phyloP scores from a whole-genome alignment of 768 basidiomycete species.

The Amanita rubescens region DNA sequence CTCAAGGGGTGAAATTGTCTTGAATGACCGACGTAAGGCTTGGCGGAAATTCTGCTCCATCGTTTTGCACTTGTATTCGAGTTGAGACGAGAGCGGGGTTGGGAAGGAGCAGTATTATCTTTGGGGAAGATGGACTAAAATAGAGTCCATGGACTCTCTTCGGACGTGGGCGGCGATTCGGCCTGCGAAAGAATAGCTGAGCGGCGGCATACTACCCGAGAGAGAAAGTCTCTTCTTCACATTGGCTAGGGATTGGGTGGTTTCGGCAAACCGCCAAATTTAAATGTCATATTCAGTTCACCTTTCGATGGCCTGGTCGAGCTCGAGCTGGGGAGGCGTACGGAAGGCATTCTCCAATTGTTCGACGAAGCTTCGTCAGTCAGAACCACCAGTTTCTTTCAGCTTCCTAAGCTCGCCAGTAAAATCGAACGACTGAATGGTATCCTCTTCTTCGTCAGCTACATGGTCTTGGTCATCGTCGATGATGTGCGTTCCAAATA shows the following conservation, averaged over 20 bases:
- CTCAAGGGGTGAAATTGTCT: no score
- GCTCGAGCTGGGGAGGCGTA: slow-evolving; percentile 63
- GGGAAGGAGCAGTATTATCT: slow-evolving; percentile 25
- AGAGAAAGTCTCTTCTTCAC: slow-evolving; percentile 38
- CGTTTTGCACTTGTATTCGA: no score
- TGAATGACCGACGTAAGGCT: no score
- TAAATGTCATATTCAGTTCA: slow-evolving; percentile 64
- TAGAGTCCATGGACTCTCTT: slow-evolving; percentile 45
- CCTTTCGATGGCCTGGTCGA: slow-evolving; percentile 48
- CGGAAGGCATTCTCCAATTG: slow-evolving; percentile 76
- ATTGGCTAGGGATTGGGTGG: no score
- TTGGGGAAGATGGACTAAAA: slow-evolving; percentile 51
- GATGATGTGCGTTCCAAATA: slow-evolving; percentile 24
- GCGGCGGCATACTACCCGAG: slow-evolving; percentile 70
- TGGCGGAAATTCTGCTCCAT: no score
- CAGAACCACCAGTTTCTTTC: slow-evolving; percentile 61
- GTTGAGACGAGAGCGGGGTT: slow-evolving; percentile 28
- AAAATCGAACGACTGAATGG: slow-evolving; percentile 79
- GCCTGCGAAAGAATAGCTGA: slow-evolving; percentile 45
- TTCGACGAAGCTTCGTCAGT: slow-evolving; percentile 72
- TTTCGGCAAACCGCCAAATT: slow-evolving; percentile 53
- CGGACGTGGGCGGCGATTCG: slow-evolving; percentile 29
- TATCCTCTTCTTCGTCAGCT: slow-evolving; percentile 45
- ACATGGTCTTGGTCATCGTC: slow-evolving; percentile 16
- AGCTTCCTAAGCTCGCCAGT: slow-evolving; percentile 69